Evolutionary conservation across 2,329 filamentous ascomycete species (phyloP).

Genomic region (Coniella lustricola): DNA sequence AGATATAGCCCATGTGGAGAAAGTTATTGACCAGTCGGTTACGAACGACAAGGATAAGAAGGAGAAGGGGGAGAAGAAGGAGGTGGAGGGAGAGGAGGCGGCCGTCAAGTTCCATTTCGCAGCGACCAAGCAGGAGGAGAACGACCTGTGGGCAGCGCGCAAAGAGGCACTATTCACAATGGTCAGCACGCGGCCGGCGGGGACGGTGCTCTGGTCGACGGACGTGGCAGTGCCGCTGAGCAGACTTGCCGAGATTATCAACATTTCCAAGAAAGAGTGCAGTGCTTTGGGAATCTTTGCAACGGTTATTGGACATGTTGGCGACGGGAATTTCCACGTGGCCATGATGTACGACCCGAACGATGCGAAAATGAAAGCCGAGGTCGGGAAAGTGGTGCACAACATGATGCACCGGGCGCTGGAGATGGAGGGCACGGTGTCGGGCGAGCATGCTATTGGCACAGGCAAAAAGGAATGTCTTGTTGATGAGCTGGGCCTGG

Average conservation of each 20-base stretch:
- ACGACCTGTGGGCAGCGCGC: constrained; percentile 66
- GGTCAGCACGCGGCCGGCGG: constrained; percentile 54
- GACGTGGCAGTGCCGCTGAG: constrained; percentile 76
- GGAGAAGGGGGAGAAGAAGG: neutral
- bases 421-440: constrained; percentile 61
- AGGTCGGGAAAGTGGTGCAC: constrained; percentile 46
- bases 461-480: constrained; percentile 40
- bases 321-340: constrained; percentile 61
- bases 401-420: constrained; percentile 60
- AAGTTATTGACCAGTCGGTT: constrained; percentile 50
- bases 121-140: constrained; percentile 53
- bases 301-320: constrained; percentile 59
- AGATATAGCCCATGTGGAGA: constrained; percentile 53
- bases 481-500: constrained; percentile 51
- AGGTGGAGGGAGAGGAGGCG: constrained; percentile 21
- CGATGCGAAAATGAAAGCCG: constrained; percentile 37
- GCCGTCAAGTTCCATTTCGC: constrained; percentile 61
- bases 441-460: constrained; percentile 59
- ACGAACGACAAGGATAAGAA: constrained; percentile 37
- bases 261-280: constrained; percentile 57
- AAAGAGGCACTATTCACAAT: constrained; percentile 71
- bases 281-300: constrained; percentile 48
- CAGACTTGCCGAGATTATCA: constrained; percentile 62
- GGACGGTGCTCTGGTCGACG: constrained; percentile 66
- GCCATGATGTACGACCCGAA: constrained; percentile 37